Conservation (phyloP, 179 eudicot species). For the Spinacia oleracea region DNA sequence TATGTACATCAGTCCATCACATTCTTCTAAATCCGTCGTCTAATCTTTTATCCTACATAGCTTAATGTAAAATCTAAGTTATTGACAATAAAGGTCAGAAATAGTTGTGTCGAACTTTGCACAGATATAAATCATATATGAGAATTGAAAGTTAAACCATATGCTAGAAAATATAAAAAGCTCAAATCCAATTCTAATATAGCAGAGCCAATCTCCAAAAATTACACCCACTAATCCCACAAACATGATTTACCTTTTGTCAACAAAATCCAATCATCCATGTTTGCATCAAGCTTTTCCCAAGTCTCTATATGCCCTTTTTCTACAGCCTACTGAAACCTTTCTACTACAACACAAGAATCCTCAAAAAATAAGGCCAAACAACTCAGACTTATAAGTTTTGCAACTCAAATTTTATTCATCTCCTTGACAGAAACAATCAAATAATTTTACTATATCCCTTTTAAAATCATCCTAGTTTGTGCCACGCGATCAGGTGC, state of each 20-base stretch:
- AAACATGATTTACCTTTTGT: not conserved
- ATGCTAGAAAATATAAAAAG: not conserved
- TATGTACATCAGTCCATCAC: not conserved
- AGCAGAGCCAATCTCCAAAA: not conserved
- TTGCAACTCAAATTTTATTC: not conserved
- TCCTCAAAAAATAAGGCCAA: not conserved
- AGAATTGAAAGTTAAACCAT: not conserved
- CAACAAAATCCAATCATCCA: not conserved
- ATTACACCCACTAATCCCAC: not conserved
- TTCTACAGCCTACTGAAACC: too few species aligned
- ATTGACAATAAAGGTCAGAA: too few species aligned
- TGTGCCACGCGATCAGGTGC: too few species aligned
- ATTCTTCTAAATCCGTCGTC: not conserved
- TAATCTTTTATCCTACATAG: not conserved
- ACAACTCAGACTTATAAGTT: too few species aligned
- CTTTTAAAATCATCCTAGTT: too few species aligned
- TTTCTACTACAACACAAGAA: not conserved
- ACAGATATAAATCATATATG: not conserved
- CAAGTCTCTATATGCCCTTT: not conserved
- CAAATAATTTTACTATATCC: too few species aligned
- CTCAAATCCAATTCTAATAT: not conserved
- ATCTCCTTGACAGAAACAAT: too few species aligned
- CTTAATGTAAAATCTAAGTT: too few species aligned
- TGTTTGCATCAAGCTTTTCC: not conserved
- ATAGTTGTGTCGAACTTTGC: not conserved